These are phyloP conservation scores for Amaranthus tricolor DNA, from an alignment of 179 eudicot genomes.

Conservation along the genomic window DNA sequence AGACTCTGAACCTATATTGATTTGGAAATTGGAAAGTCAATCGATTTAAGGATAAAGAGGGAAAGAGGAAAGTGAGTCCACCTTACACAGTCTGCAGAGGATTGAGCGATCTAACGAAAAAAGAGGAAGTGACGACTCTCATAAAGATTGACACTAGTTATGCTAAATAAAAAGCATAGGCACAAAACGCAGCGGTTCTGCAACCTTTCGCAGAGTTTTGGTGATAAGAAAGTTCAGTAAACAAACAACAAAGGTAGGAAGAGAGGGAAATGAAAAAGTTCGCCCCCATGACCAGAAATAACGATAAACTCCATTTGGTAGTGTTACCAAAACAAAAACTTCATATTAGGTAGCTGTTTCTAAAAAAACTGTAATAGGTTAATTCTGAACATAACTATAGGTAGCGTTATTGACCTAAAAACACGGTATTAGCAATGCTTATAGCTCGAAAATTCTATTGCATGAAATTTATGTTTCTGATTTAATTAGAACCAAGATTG, in stretches of 20 bases:
- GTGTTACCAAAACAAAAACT: no score
- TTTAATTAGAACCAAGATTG: no score
- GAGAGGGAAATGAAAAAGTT: no score
- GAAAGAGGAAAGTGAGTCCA: slow-evolving; percentile 13
- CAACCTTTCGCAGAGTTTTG: background rate
- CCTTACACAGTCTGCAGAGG: slow-evolving; percentile 29
- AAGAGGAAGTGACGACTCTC: no score
- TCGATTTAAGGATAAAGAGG: background rate
- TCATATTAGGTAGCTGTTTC: no score
- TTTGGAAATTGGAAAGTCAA: background rate
- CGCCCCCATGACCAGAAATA: no score
- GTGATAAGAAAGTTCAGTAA: background rate
- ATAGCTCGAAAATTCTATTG: background rate
- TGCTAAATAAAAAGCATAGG: background rate
- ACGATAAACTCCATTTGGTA: no score
- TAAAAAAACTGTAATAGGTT: no score
- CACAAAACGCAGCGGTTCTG: background rate
- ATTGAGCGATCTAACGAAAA: slow-evolving; percentile 24
- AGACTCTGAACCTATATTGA: background rate
- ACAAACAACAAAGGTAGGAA: background rate
- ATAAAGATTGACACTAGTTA: background rate
- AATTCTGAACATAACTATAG: no score
- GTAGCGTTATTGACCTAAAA: no score
- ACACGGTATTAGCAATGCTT: no score
- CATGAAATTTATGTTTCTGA: background rate